These are phyloP conservation scores for Jaenimonas drosophilae DNA, from an alignment of 208 protist genomes.

Conservation along the genomic window DNA sequence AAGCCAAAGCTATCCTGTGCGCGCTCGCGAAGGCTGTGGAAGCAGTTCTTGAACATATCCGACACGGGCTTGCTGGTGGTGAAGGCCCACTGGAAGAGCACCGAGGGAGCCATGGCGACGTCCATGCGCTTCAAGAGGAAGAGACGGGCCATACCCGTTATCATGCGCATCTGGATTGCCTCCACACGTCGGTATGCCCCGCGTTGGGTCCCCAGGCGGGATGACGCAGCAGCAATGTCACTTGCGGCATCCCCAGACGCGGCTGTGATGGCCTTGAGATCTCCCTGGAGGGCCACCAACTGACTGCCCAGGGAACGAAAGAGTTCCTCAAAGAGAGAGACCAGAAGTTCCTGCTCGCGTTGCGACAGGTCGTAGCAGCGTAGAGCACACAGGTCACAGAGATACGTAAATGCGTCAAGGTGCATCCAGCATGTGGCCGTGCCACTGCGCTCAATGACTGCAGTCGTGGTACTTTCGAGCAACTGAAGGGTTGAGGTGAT, in stretches of 20 bases:
- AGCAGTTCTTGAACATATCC: slow-evolving; percentile 69
- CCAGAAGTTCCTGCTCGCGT: slow-evolving; percentile 46
- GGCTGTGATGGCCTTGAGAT: slow-evolving; percentile 33
- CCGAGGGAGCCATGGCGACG: slow-evolving; percentile 22
- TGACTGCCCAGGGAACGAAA: slow-evolving; percentile 18
- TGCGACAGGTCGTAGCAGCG: slow-evolving; percentile 35
- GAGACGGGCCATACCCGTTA: slow-evolving; percentile 38
- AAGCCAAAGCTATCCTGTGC: slow-evolving; percentile 41
- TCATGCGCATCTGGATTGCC: slow-evolving; percentile 52
- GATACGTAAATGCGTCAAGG: slow-evolving; percentile 33
- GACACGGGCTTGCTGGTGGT: slow-evolving; percentile 58
- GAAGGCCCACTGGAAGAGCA: slow-evolving; percentile 60
- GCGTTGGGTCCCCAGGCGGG: too few species aligned
- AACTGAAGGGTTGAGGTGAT: neutral
- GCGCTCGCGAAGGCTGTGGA: slow-evolving; percentile 66
- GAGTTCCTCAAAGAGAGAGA: slow-evolving; percentile 27
- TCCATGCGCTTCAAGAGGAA: slow-evolving; percentile 50
- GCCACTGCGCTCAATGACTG: too few species aligned
- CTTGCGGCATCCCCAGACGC: too few species aligned
- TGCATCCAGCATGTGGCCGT: too few species aligned
- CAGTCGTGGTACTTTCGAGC: too few species aligned
- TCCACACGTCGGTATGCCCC: slow-evolving; percentile 26
- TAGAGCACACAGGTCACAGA: slow-evolving; percentile 61
- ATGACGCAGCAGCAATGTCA: too few species aligned
- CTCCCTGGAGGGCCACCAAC: slow-evolving; percentile 23